These are phyloP conservation scores for Pseudogymnoascus sp. DNA, from an alignment of 2,329 filamentous ascomycete genomes.

Conservation along the genomic window DNA sequence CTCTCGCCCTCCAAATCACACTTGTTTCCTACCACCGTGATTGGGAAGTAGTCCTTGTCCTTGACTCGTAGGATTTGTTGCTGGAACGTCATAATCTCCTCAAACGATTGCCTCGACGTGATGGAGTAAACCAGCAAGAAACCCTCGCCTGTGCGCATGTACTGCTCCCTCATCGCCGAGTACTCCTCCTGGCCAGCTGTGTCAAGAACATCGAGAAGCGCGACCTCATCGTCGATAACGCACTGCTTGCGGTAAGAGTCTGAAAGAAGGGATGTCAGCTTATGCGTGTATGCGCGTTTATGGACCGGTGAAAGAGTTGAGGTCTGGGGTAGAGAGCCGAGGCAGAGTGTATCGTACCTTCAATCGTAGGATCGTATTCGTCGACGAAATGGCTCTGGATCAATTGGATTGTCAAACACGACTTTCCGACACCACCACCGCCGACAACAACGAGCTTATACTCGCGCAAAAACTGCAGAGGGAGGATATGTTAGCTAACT, in stretches of 20 bases:
- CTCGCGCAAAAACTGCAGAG: slow-evolving; percentile 68
- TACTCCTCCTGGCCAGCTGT: slow-evolving; percentile 99
- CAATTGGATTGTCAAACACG: slow-evolving; percentile 95
- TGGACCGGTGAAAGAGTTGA: background rate
- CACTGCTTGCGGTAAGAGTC: slow-evolving; percentile 99
- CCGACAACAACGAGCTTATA: slow-evolving; percentile 97
- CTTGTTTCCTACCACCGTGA: slow-evolving; percentile 98
- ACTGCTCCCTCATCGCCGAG: slow-evolving; percentile 98
- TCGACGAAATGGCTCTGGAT: slow-evolving; percentile 97
- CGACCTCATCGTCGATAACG: slow-evolving; percentile 96
- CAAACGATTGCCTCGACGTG: slow-evolving; percentile 92
- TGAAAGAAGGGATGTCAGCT: slow-evolving; percentile 33
- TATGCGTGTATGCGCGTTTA: background rate
- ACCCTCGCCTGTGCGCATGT: slow-evolving; percentile 98
- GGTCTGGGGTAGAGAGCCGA: slow-evolving; percentile 11
- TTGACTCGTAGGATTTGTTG: slow-evolving; percentile 98
- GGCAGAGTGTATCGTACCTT: slow-evolving; percentile 56
- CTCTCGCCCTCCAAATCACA: slow-evolving; percentile 93
- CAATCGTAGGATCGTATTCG: slow-evolving; percentile 98
- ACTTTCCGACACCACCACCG: slow-evolving; percentile 97
- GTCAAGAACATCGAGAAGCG: slow-evolving; percentile 93
- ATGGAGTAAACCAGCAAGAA: slow-evolving; percentile 98
- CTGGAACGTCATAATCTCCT: slow-evolving; percentile 97
- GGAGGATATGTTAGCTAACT: background rate
- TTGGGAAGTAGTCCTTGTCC: slow-evolving; percentile 99